Base-by-base conservation (phyloP, 306 rosid species). In the Dryas alaskensis region DNA sequence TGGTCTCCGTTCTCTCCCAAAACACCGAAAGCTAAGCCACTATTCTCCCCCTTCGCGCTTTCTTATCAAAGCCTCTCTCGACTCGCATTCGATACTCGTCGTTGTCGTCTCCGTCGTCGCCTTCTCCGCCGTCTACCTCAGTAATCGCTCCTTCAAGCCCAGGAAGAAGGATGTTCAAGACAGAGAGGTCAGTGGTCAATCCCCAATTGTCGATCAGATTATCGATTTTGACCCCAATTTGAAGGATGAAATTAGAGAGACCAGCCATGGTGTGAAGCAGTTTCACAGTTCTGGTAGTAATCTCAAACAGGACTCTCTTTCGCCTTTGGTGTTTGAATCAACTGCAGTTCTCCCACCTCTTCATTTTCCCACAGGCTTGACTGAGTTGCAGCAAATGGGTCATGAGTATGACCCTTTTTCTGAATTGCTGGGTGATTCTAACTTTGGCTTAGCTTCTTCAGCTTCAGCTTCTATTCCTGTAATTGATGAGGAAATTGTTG, bases 91-190 rank as follows among this genome's bases (percentile, higher is more conserved):
- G 12, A 50, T 83, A 53, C 42, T 91, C 67, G 78, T 88, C 74
- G 74, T 86, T 17, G 83, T 89, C 72, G 81, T 87, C 60, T 76
- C 90, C 52, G 78, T 82, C 1, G 86, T 89, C 17, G 89, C 96
- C 55, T 55, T 93, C 66, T 88, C 99, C 46, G 96, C 92, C 8
- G 65, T 88, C 44, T 87, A 82, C 81, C 86, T 81, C 81, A 82
- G 3, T 31, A 31, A 79, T 67, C 83, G 59, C 74, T 4, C 22
- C 11, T 78, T 50, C 60, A 84, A 64, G 72, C 73, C 78, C 57
- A 89, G 82, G 81, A 89, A 81, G 75, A 66, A 74, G 64, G 8
- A 59, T 59, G 43, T 5, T 7, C 8, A 45, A 9, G 69, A 63
- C n/a, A 74, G 80, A 69, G 63, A 58, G 93, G 97, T 87, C 42